Evolutionary conservation across 2,329 filamentous ascomycete species (phyloP).

Genomic region (Aureobasidium sp.): DNA sequence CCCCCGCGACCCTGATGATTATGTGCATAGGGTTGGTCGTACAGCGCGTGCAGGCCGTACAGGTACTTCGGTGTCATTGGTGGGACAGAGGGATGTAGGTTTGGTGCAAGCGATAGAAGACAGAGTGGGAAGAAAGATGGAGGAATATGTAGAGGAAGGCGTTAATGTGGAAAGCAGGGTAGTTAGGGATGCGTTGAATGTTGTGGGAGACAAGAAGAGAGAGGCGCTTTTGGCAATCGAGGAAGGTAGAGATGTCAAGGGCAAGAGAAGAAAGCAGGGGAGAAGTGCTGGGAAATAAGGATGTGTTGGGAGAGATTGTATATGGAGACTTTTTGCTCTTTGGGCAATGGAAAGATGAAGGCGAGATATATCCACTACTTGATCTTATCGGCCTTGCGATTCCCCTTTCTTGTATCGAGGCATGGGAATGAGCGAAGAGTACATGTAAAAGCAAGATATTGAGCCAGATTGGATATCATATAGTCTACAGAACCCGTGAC

Average conservation of each 20-base stretch:
- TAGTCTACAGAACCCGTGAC: no score
- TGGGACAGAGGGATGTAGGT: constrained; percentile 88
- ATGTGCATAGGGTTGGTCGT: constrained; percentile 83
- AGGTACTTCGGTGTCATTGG: constrained; percentile 53
- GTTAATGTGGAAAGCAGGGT: constrained; percentile 92
- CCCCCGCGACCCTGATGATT: constrained; percentile 91
- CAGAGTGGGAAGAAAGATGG: constrained; percentile 72
- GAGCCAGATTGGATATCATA: no score
- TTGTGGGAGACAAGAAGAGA: constrained; percentile 91
- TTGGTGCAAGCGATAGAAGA: constrained; percentile 84
- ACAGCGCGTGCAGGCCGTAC: no score
- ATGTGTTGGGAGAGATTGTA: no score
- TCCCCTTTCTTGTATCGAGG: no score
- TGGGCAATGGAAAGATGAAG: no score
- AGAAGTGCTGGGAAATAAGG: neutral
- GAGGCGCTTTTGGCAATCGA: constrained; percentile 87
- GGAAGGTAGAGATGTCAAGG: constrained; percentile 81
- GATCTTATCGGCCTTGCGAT: no score
- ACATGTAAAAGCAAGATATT: no score
- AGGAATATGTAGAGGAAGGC: constrained; percentile 76
- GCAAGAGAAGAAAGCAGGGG: constrained; percentile 54
- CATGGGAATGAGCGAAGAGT: no score
- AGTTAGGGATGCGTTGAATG: constrained; percentile 73
- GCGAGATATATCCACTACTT: no score
- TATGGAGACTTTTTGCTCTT: no score